These are phyloP conservation scores for Lodderomyces pseudojiufengensis DNA, from an alignment of 1,139 yeast genomes.

Conservation along the genomic window DNA sequence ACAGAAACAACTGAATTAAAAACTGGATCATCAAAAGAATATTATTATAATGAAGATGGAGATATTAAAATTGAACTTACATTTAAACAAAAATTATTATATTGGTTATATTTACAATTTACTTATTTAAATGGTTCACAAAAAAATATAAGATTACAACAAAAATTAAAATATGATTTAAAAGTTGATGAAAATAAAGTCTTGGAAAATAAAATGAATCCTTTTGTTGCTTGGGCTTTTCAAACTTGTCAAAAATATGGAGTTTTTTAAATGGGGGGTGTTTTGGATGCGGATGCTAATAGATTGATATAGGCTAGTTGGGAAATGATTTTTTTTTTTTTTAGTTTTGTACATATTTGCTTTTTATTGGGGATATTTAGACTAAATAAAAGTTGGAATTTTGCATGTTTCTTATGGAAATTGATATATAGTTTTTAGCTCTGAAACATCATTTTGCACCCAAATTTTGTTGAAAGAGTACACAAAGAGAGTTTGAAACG, in stretches of 20 bases:
- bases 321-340: too few relatives aligned
- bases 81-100: constrained; percentile 19
- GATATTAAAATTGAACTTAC: constrained; percentile 19
- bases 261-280: constrained; percentile 27
- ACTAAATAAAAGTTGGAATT: too few relatives aligned
- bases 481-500: too few relatives aligned
- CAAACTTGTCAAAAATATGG: constrained; percentile 31
- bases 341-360: too few relatives aligned
- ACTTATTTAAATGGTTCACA: constrained; percentile 14
- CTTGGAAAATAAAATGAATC: constrained; percentile 14
- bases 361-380: too few relatives aligned
- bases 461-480: too few relatives aligned
- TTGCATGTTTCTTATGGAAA: too few relatives aligned
- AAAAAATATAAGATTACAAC: constrained; percentile 20
- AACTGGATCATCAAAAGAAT: constrained; percentile 4
- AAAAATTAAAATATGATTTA: constrained; percentile 19
- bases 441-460: too few relatives aligned
- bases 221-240: constrained; percentile 23
- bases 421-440: too few relatives aligned
- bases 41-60: constrained; percentile 14
- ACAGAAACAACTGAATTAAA: constrained; percentile 1
- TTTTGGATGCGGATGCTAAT: too few relatives aligned
- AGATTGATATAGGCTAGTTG: too few relatives aligned
- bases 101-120: constrained; percentile 18
- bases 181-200: constrained; percentile 25